A percentile compares a stretch with the other conserved stretches of the same genome.
Evolutionary conservation across 2,329 filamentous ascomycete species (phyloP).

Genomic region (Fusarium duplospermum): DNA sequence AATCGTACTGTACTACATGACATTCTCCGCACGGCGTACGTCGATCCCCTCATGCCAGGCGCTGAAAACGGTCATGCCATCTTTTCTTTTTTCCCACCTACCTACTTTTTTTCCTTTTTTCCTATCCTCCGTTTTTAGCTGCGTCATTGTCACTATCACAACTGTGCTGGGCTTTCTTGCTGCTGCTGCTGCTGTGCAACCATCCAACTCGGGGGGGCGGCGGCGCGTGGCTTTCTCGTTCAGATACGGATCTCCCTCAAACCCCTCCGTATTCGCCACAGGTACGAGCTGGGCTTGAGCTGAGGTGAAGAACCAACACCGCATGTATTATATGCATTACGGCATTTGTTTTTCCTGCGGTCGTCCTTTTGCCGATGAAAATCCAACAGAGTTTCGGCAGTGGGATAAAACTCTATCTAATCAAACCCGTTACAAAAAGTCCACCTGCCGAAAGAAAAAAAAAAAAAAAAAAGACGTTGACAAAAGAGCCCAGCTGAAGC

Average conservation of each 20-base stretch:
- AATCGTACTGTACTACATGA: background rate
- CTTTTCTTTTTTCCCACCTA: background rate
- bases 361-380: background rate
- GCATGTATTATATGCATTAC: background rate
- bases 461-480: background rate
- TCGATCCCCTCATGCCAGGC: background rate
- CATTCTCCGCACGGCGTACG: background rate
- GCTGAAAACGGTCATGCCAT: constrained; percentile 1
- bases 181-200: background rate
- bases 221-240: background rate
- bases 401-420: background rate
- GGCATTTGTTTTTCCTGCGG: background rate
- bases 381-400: background rate
- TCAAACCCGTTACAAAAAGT: background rate
- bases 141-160: constrained; percentile 13
- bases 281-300: background rate
- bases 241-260: background rate
- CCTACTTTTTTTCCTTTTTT: background rate
- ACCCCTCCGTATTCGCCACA: background rate
- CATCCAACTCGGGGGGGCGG: background rate
- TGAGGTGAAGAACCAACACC: background rate
- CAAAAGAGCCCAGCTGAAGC: constrained; percentile 8
- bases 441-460: background rate
- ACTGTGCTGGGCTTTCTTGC: background rate
- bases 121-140: background rate